phyloP scores from a whole-genome alignment of 176 grass and related monocot species.

The Triticum urartu region DNA sequence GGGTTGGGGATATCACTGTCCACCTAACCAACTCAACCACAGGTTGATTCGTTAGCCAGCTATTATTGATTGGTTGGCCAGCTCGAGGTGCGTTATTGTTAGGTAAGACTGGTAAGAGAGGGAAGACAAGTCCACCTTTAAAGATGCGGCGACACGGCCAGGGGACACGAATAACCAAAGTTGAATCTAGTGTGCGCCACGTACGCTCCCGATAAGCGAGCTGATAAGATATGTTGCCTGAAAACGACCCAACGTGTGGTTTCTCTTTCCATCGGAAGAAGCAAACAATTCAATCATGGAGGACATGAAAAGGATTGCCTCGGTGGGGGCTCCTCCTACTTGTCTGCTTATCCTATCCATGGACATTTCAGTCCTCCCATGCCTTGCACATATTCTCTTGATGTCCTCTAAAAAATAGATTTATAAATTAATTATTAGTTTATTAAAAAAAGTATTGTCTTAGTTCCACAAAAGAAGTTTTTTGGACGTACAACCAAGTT shows the following conservation, averaged over 20 bases:
- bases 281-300: background rate
- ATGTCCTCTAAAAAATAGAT: too few species aligned
- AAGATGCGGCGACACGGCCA: slow-evolving; percentile 28
- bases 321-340: background rate
- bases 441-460: too few species aligned
- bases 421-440: too few species aligned
- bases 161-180: background rate
- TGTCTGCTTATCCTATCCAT: too few species aligned
- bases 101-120: background rate
- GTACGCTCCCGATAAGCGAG: background rate
- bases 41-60: background rate
- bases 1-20: too few species aligned
- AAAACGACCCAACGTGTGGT: background rate
- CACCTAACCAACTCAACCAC: too few species aligned
- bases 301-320: background rate
- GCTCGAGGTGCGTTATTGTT: background rate
- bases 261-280: background rate
- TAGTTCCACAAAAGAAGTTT: too few species aligned
- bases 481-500: too few species aligned
- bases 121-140: background rate
- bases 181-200: background rate
- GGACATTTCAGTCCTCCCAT: too few species aligned
- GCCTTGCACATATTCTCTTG: too few species aligned
- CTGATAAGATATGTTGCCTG: background rate
- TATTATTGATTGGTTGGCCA: background rate